A percentile compares a stretch with the other conserved stretches of the same genome.
These are phyloP conservation scores for Boletus semigastroideus DNA, from an alignment of 1,284 basidiomycete species.

Conservation along the genomic window DNA sequence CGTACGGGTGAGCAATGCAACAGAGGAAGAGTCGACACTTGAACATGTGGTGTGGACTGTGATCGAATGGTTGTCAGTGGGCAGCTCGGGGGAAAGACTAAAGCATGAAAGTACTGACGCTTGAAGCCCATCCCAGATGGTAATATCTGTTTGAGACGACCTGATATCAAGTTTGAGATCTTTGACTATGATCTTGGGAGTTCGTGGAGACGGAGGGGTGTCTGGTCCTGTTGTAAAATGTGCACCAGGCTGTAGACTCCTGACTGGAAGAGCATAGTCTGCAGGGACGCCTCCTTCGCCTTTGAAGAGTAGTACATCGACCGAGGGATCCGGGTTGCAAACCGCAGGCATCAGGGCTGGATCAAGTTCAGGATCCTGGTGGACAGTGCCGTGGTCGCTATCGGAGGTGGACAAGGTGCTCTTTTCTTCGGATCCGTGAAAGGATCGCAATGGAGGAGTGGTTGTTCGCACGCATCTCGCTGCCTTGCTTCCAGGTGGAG, in stretches of 20 bases:
- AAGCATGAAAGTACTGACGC: slow-evolving; percentile 16
- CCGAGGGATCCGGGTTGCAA: neutral
- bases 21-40: slow-evolving; percentile 25
- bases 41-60: slow-evolving; percentile 20
- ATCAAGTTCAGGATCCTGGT: neutral
- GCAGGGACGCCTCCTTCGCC: neutral
- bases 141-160: slow-evolving; percentile 14
- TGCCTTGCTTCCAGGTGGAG: neutral
- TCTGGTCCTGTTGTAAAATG: neutral
- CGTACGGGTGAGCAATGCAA: slow-evolving; percentile 17
- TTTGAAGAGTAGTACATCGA: neutral
- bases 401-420: neutral
- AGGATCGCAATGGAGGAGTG: neutral
- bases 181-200: neutral
- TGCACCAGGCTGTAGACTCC: neutral
- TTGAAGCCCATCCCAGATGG: slow-evolving; percentile 26
- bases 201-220: neutral
- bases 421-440: neutral
- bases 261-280: neutral
- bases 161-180: slow-evolving; percentile 20
- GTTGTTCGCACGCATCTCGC: neutral
- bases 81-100: neutral
- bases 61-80: neutral
- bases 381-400: slow-evolving; percentile 5
- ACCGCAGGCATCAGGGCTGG: neutral